Evolutionary conservation across 441 rosid species (phyloP).

Genomic region (Corymbia calophylla): DNA sequence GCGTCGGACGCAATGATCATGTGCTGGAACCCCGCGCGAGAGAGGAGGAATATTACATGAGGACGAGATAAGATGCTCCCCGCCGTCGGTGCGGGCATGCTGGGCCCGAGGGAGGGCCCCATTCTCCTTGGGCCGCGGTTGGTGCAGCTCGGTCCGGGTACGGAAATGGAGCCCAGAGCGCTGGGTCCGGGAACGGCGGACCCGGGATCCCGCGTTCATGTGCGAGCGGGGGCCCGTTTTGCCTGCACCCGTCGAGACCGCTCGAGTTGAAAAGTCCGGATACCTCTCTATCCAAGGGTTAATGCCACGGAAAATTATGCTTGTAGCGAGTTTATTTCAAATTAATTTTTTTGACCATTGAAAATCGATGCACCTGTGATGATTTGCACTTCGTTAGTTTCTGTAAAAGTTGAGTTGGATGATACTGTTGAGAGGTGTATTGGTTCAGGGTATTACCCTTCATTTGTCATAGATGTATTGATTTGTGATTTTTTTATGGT

Average conservation of each 20-base stretch:
- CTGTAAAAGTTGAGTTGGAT: too few species aligned
- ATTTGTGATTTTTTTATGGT: too few species aligned
- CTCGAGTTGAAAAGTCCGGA: not conserved
- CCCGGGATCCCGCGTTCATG: accelerated
- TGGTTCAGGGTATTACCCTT: too few species aligned
- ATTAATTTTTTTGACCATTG: too few species aligned
- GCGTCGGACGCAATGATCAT: not conserved
- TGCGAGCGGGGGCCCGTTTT: not conserved
- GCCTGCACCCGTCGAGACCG: not conserved
- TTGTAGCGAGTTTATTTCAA: too few species aligned
- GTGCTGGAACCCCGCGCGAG: not conserved
- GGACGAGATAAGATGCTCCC: not conserved
- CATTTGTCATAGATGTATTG: too few species aligned
- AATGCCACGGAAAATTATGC: too few species aligned
- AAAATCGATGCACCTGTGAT: too few species aligned
- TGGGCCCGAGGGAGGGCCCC: not conserved
- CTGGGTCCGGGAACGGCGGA: not conserved
- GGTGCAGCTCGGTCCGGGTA: not conserved
- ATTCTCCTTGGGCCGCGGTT: not conserved
- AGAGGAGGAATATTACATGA: not conserved
- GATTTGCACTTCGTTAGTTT: too few species aligned
- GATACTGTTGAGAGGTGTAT: too few species aligned
- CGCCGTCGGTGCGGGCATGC: not conserved
- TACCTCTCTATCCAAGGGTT: too few species aligned
- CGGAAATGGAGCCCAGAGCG: not conserved